Percentiles rank a stretch among this genome's conserved stretches.
Evolutionary conservation across 768 basidiomycete genomes (phyloP).

Genomic region (Tricholomella constricta): DNA sequence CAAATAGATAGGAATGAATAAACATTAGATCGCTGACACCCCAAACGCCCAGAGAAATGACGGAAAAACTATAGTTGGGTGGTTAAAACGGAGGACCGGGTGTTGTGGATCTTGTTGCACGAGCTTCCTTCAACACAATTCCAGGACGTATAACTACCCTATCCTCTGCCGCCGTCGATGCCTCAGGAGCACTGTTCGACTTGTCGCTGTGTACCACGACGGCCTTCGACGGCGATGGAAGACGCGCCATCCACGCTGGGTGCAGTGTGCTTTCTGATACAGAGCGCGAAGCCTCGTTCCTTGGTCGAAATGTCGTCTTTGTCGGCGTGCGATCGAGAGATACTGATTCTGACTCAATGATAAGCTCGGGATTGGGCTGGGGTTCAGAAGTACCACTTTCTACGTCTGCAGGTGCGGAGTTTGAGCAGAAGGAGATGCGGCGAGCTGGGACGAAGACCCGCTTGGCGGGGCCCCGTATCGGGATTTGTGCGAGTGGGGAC

Average conservation of each 20-base stretch:
- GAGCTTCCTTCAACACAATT: too few species aligned
- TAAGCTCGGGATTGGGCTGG: too few species aligned
- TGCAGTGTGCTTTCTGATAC: not conserved
- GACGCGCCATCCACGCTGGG: not conserved
- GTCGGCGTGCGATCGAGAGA: not conserved
- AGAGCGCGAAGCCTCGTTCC: not conserved
- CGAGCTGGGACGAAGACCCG: not conserved
- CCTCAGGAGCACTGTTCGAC: not conserved
- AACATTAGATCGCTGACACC: not conserved
- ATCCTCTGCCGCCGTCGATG: too few species aligned
- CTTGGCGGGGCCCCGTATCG: not conserved
- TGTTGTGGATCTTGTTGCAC: too few species aligned
- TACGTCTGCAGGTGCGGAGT: not conserved
- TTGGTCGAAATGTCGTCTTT: not conserved
- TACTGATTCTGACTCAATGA: too few species aligned
- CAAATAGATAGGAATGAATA: not conserved
- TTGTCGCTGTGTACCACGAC: not conserved
- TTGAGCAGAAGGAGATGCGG: conserved; percentile 9
- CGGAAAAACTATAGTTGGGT: too few species aligned
- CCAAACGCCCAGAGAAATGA: too few species aligned
- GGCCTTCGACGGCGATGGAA: not conserved
- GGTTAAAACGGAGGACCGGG: too few species aligned
- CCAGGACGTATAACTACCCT: not conserved
- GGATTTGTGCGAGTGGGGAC: not conserved
- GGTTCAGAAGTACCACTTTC: too few species aligned